Evolutionary conservation across 805 yeast genomes (phyloP).

Genomic region (Pichia insulana): DNA sequence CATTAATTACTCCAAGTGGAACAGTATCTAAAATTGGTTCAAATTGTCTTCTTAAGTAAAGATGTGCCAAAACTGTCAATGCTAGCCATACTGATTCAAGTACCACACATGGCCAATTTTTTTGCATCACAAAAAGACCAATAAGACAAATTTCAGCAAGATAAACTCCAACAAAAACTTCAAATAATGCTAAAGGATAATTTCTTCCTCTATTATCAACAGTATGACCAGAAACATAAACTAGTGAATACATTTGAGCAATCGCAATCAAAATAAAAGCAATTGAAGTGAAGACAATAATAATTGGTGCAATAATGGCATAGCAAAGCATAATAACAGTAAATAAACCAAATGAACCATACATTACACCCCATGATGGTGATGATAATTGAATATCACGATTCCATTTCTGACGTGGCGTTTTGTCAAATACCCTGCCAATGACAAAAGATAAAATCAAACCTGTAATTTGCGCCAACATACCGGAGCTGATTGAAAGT

Average conservation of each 20-base stretch:
- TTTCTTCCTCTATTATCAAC: slow-evolving; percentile 63
- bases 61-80: slow-evolving; percentile 51
- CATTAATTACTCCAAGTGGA: slow-evolving; percentile 54
- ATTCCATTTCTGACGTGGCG: slow-evolving; percentile 90
- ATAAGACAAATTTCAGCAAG: slow-evolving; percentile 60
- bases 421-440: slow-evolving; percentile 64
- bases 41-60: slow-evolving; percentile 50
- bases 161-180: slow-evolving; percentile 63
- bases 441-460: slow-evolving; percentile 64
- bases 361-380: slow-evolving; percentile 75
- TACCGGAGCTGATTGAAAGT: slow-evolving; percentile 65
- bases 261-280: slow-evolving; percentile 49
- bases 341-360: slow-evolving; percentile 70
- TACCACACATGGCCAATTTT: slow-evolving; percentile 72
- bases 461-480: slow-evolving; percentile 65
- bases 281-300: slow-evolving; percentile 56
- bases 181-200: slow-evolving; percentile 65
- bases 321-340: slow-evolving; percentile 67
- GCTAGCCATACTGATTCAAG: slow-evolving; percentile 53
- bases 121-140: slow-evolving; percentile 67
- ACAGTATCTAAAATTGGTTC: slow-evolving; percentile 58
- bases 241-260: slow-evolving; percentile 54
- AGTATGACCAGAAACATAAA: slow-evolving; percentile 53
- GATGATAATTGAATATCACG: slow-evolving; percentile 55
- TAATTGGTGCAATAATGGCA: slow-evolving; percentile 69